Evolutionary conservation across 345 rosid genomes (phyloP).

Genomic region (Arabis hirsuta): DNA sequence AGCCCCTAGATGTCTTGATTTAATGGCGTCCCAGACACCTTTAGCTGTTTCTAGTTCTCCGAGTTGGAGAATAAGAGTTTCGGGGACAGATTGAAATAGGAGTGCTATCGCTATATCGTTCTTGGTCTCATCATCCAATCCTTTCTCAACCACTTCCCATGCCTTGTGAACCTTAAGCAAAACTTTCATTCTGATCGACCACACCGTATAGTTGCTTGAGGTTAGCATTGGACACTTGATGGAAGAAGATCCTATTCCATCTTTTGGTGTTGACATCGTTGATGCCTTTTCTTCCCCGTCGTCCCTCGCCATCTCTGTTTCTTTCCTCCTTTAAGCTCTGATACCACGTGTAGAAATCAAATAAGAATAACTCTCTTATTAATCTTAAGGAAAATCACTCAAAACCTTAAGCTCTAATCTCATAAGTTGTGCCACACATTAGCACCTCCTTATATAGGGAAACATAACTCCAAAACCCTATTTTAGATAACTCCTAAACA

Average conservation of each 20-base stretch:
- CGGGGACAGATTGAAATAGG: neutral
- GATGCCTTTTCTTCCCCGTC: no score
- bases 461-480: no score
- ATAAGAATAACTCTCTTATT: constrained; percentile 2
- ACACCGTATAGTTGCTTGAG: neutral
- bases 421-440: no score
- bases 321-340: no score
- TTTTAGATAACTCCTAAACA: no score
- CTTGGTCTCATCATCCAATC: neutral
- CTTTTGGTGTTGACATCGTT: no score
- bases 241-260: no score
- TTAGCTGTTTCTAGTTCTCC: neutral
- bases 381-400: neutral
- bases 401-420: neutral
- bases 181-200: neutral
- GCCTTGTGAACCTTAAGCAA: neutral
- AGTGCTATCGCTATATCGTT: neutral
- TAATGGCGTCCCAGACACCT: neutral
- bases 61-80: neutral
- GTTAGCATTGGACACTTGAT: neutral
- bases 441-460: no score
- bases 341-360: no score
- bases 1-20: neutral
- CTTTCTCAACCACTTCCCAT: neutral
- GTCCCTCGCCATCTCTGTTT: no score